Base-by-base conservation (phyloP, 129 eudicot genomes). In the Arctium lappa region DNA sequence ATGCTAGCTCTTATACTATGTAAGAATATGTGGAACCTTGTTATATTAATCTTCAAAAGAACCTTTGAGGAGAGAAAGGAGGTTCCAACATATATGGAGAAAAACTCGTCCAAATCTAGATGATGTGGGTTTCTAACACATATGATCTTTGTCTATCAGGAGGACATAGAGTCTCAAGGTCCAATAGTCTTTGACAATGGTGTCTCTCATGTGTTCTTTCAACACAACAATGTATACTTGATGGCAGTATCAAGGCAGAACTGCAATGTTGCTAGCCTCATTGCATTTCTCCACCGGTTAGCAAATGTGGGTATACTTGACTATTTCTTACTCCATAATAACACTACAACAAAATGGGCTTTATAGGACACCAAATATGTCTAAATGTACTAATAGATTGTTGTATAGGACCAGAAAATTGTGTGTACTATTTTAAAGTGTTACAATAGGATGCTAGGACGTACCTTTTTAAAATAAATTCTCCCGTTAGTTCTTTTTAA, bases 181-280 rank as follows among this genome's bases (percentile, higher is more conserved):
- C 97, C 98, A 12, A 90, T 92, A 33, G 91, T 85, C 0, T 80
- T 84, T 72, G 98, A 95, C 66, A 85, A 80, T 85, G 97, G 98
- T 22, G 93, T 95, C 63, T 88, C 97, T 8, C 92, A 91, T 81
- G 86, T 95, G 88, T 92, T 91, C 73, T 88, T 95, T 78, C 94
- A 89, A 65, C 97, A 95, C 90, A 92, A 92, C 86, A 92, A 92
- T 83, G 90, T 94, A 29, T 94, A 91, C 84, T 85, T 92, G 78
- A 91, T 95, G 98, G 83, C 89, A 1, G 94, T 93, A 62, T 86
- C 97, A 1, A 87, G 97, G 76, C 94, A 92, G 79, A 92, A 92
- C 62, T 94, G 91, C 83, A 94, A 92, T 86, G 95, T 93, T 82
- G 97, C 97, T 80, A 91, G 97, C 85, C 94, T 87, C 79, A 78